Base-by-base conservation (phyloP, 106 monocot species). In the Acanthochlamys bracteata region DNA sequence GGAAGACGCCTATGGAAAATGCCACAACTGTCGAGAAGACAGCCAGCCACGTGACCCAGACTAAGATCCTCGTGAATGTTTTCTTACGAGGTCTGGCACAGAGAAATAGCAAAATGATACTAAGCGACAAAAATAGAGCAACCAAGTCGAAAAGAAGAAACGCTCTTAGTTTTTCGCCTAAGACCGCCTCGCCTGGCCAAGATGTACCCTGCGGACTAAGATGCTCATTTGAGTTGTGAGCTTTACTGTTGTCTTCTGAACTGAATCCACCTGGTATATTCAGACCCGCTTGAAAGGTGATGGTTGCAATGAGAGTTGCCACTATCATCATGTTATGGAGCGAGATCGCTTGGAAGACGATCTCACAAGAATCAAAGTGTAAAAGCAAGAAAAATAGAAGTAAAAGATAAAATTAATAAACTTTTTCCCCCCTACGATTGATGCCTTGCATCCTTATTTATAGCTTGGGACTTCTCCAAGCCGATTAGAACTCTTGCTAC, bases 251-350 rank as follows among this genome's bases (percentile, higher is more conserved):
- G 21, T 2, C 21, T 0, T 4, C 2, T 20, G 20, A 24, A 3
- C 23, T 20, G 20, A 57, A 57, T 57, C 57, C 57, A 57, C 57
- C 57, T 23, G 57, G 20, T 23, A 24, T 20, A 10, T 20, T 57
- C n/a, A 57, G 25, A 23, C 57, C 57, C 21, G 57, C 57, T 22
- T 57, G 57, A 20, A 57, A 57, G n/a, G 57, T 57, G 21, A 57
- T 20, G 20, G 57, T 57, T 11, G 57, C 57, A 24, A 57, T 57
- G 23, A 57, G n/a, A 10, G 33, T 33, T 6, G 33, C 33, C 6
- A 33, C 1, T 33, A 6, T 6, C 1, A 33, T 33, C 6, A 33
- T n/a, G n/a, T n/a, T n/a, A n/a, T n/a, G n/a, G n/a, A n/a, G n/a
- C n/a, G n/a, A n/a, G n/a, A n/a, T n/a, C n/a, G n/a, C n/a, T n/a